Base-by-base conservation (phyloP, 208 protist genomes). In the Trypanosoma cruzi region DNA sequence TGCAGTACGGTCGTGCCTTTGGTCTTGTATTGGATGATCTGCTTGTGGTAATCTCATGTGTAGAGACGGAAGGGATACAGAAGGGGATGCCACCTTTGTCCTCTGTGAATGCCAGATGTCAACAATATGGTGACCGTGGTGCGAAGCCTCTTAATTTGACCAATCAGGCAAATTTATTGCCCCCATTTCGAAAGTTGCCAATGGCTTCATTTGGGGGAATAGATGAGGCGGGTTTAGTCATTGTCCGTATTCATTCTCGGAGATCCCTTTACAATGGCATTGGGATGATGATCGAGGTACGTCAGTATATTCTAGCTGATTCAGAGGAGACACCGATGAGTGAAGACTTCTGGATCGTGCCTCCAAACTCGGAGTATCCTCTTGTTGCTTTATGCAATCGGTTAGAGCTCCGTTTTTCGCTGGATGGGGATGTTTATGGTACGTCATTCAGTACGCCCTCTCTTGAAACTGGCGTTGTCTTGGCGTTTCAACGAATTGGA, bases 171-270 rank as follows among this genome's bases (percentile, higher is more conserved):
- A 14, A 7, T 14, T 14, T 2, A 49, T 8, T 36, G 40, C 26
- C 46, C n/a, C 14, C 6, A 22, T 59, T 55, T 58, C 29, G 26
- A 62, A 55, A 49, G 28, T 24, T 28, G 68, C 69, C 54, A 48
- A 76, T 62, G 58, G 31, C 57, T 72, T 13, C 44, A 68, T 28
- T 59, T 54, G 69, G 24, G 69, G 67, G 40, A 7, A 55, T 49
- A 11, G 65, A 44, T 37, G 73, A 71, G 13, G 64, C 52, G 20
- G 61, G 36, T 22, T 60, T 87, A 14, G 76, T 90, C 4, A 67
- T 87, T 50, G 81, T 90, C 50, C 71, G 69, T 40, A 48, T 90
- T 49, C 85, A 90, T 64, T 73, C 85, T n/a, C 75, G 77, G 58
- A 71, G 53, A 36, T 66, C 79, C 1, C 57, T 90, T 20, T 71